Evolutionary conservation across 208 protist genomes (phyloP).

Genomic region (Crithidia acanthocephali): DNA sequence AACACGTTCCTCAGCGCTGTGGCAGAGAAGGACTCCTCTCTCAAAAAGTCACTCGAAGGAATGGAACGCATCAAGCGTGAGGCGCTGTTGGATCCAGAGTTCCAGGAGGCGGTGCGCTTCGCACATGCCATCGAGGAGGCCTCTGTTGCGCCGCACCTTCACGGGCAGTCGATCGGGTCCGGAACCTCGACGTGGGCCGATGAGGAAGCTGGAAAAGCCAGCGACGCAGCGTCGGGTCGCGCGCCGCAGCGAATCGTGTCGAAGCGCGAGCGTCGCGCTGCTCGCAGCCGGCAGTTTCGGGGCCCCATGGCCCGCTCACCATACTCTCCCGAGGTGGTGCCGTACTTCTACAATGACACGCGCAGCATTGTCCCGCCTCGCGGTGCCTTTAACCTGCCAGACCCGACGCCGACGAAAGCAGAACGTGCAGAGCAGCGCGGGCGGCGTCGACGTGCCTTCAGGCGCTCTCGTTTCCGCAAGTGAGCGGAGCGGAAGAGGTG

Average conservation of each 20-base stretch:
- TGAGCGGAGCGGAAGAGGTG: slow-evolving; percentile 5
- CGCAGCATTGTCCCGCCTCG: slow-evolving; percentile 69
- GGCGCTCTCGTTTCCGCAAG: slow-evolving; percentile 34
- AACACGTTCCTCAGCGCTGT: slow-evolving; percentile 73
- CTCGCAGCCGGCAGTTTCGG: slow-evolving; percentile 18
- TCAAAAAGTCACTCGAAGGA: slow-evolving; percentile 52
- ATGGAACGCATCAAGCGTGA: slow-evolving; percentile 81
- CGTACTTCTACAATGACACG: slow-evolving; percentile 71
- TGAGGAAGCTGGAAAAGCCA: background rate
- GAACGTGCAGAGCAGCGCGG: slow-evolving; percentile 40
- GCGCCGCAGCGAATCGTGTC: background rate
- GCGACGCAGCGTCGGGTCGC: background rate
- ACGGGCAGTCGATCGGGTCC: slow-evolving; percentile 10
- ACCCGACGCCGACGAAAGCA: slow-evolving; percentile 51
- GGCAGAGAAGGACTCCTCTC: slow-evolving; percentile 40
- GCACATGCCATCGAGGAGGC: slow-evolving; percentile 60
- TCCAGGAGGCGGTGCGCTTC: slow-evolving; percentile 71
- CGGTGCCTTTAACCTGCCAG: slow-evolving; percentile 71
- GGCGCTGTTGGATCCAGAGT: slow-evolving; percentile 67
- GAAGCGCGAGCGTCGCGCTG: slow-evolving; percentile 27
- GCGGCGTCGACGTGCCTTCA: slow-evolving; percentile 21
- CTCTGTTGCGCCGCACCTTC: slow-evolving; percentile 42
- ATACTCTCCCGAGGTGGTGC: slow-evolving; percentile 63
- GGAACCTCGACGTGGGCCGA: background rate
- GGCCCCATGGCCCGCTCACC: slow-evolving; percentile 31